These are phyloP conservation scores for Penicillium sp. DNA, from an alignment of 2,329 filamentous ascomycete species.

Conservation along the genomic window DNA sequence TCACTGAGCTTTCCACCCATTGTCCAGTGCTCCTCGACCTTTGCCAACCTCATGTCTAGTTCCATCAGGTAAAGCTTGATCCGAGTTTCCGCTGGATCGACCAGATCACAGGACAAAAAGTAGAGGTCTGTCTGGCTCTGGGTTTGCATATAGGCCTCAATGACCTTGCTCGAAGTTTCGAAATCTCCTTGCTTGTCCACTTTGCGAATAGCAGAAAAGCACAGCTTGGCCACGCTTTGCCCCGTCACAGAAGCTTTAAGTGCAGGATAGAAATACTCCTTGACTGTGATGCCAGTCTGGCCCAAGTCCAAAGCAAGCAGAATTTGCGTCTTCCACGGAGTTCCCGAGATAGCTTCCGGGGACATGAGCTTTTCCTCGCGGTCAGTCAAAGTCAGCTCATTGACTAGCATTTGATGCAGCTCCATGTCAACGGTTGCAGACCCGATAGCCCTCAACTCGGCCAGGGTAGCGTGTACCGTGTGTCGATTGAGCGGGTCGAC, in stretches of 20 bases:
- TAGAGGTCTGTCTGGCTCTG: not conserved
- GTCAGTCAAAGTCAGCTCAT: slow-evolving; percentile 8
- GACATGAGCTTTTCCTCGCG: slow-evolving; percentile 4
- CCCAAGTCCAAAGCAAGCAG: slow-evolving; percentile 22
- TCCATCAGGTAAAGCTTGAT: slow-evolving; percentile 23
- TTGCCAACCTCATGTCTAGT: slow-evolving; percentile 14
- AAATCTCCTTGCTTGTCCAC: slow-evolving; percentile 5
- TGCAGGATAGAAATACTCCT: slow-evolving; percentile 22
- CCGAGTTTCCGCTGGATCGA: slow-evolving; percentile 14
- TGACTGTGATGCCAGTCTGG: slow-evolving; percentile 10
- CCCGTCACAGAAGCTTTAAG: slow-evolving; percentile 15
- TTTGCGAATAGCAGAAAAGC: slow-evolving; percentile 7
- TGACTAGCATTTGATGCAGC: slow-evolving; percentile 12
- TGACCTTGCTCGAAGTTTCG: not conserved
- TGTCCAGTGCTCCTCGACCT: slow-evolving; percentile 20
- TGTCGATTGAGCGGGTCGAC: slow-evolving; percentile 5
- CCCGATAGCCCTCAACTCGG: not conserved
- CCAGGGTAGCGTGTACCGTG: not conserved
- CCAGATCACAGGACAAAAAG: slow-evolving; percentile 20
- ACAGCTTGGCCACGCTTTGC: not conserved
- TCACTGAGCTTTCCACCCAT: slow-evolving; percentile 16
- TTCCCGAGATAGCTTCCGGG: not conserved
- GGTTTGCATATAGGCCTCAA: slow-evolving; percentile 11
- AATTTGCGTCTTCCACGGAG: slow-evolving; percentile 16
- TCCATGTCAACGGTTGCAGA: slow-evolving; percentile 2